Conservation (phyloP, 2,329 filamentous ascomycete species). For the Fusarium abutilonis region DNA sequence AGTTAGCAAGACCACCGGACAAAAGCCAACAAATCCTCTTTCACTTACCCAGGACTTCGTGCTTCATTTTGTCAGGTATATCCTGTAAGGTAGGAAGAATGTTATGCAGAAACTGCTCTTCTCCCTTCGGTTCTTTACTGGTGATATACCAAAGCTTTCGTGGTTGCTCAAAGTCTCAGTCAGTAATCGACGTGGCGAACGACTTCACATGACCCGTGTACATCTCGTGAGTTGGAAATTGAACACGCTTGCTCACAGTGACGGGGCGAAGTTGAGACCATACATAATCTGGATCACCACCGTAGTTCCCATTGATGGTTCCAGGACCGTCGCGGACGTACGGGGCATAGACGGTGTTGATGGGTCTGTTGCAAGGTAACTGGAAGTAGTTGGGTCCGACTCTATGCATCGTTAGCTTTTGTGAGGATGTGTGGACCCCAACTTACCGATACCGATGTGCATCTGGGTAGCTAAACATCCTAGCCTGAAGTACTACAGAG, state of each 20-base stretch:
- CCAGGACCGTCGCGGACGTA: conserved; percentile 42
- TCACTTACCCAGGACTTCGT: conserved; percentile 16
- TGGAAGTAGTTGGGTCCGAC: conserved; percentile 65
- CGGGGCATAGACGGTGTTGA: conserved; percentile 39
- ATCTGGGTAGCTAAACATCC: conserved; percentile 70
- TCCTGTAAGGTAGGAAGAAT: conserved; percentile 33
- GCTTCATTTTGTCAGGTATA: conserved; percentile 26
- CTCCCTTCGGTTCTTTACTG: conserved; percentile 21
- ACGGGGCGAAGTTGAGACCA: conserved; percentile 51
- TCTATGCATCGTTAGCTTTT: conserved; percentile 47
- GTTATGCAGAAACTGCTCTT: conserved; percentile 38
- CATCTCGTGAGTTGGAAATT: conserved; percentile 38
- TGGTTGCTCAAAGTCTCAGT: conserved; percentile 41
- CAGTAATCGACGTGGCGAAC: conserved; percentile 22
- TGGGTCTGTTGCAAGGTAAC: conserved; percentile 50
- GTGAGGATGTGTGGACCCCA: rapidly evolving
- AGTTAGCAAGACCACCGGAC: background rate
- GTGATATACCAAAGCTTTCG: conserved; percentile 41
- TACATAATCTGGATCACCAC: conserved; percentile 43
- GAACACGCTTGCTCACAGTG: conserved; percentile 48
- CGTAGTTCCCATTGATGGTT: conserved; percentile 44
- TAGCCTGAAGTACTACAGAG: conserved; percentile 61
- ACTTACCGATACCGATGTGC: conserved; percentile 64
- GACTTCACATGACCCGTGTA: conserved; percentile 35
- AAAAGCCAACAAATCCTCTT: background rate